Evolutionary conservation across 2,329 filamentous ascomycete species (phyloP).

Genomic region (Venturia pyrina): DNA sequence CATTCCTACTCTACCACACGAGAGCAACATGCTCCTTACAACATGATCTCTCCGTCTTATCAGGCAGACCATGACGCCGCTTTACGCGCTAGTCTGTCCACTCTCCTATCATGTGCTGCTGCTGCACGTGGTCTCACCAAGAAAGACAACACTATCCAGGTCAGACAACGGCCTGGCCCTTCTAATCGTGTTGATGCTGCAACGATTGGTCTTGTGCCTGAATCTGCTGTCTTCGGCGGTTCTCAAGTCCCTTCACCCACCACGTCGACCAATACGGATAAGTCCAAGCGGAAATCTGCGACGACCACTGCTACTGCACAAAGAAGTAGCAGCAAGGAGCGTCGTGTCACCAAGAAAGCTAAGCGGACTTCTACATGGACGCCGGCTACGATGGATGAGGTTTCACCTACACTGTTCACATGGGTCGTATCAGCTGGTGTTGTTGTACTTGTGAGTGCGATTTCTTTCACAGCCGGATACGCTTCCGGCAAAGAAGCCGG

Average conservation of each 20-base stretch:
- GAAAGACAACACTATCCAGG: conserved; percentile 22
- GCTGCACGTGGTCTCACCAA: conserved; percentile 78
- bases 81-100: conserved; percentile 85
- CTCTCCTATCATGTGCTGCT: conserved; percentile 85
- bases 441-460: conserved; percentile 52
- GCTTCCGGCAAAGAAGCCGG: conserved; percentile 50
- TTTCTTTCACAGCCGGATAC: conserved; percentile 56
- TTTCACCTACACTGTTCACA: conserved; percentile 52
- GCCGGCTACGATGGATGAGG: conserved; percentile 23
- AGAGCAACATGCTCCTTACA: conserved; percentile 47
- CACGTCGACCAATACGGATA: conserved; percentile 21
- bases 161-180: conserved; percentile 27
- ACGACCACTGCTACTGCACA: conserved; percentile 17
- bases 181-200: conserved; percentile 37
- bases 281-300: conserved; percentile 36
- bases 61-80: conserved; percentile 90
- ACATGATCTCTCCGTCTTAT: conserved; percentile 62
- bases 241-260: conserved; percentile 19
- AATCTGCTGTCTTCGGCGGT: conserved; percentile 44
- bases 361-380: conserved; percentile 19
- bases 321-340: conserved; percentile 34
- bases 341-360: conserved; percentile 34
- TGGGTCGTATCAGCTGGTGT: conserved; percentile 58
- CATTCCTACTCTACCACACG: conserved; percentile 25
- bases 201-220: conserved; percentile 49